These are phyloP conservation scores for Immersiporthe knoxdaviesiana DNA, from an alignment of 2,329 filamentous ascomycete species.

Conservation along the genomic window DNA sequence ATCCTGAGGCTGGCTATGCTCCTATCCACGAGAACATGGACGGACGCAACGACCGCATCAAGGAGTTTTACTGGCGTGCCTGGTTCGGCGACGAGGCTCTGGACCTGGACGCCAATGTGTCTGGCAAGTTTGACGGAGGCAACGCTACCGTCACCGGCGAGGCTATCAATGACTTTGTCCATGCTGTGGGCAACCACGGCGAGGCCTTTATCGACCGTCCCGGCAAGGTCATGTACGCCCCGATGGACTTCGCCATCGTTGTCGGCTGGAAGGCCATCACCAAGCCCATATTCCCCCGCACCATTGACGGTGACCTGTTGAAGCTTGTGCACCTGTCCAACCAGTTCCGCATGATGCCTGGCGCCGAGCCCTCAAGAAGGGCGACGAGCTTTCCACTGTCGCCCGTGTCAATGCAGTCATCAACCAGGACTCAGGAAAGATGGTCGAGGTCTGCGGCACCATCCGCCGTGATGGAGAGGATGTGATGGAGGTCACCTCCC, in stretches of 20 bases:
- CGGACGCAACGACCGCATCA: conserved; percentile 94
- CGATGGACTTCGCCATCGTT: conserved; percentile 99
- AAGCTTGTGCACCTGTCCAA: conserved; percentile 98
- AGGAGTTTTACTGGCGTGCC: conserved; percentile 97
- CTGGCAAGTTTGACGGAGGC: conserved; percentile 88
- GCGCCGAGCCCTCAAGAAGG: conserved; percentile 95
- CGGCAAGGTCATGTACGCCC: conserved; percentile 90
- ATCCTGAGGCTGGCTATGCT: conserved; percentile 95
- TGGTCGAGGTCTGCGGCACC: conserved; percentile 99
- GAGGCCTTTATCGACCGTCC: conserved; percentile 96
- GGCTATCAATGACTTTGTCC: conserved; percentile 98
- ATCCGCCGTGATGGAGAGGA: conserved; percentile 81
- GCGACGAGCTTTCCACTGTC: conserved; percentile 87
- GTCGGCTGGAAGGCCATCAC: conserved; percentile 99
- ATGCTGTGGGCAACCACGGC: conserved; percentile 95
- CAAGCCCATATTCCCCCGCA: conserved; percentile 97
- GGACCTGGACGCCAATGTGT: conserved; percentile 82
- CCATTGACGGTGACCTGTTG: conserved; percentile 92
- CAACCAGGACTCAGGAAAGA: conserved; percentile 98
- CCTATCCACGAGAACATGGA: conserved; percentile 97
- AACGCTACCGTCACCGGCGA: conserved; percentile 84
- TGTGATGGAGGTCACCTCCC: conserved; percentile 98
- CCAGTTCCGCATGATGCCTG: conserved; percentile 96
- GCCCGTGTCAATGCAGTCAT: conserved; percentile 97
- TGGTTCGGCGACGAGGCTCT: conserved; percentile 92